Evolutionary conservation across 2,329 filamentous ascomycete species (phyloP).

Genomic region (Fusarium sp.): DNA sequence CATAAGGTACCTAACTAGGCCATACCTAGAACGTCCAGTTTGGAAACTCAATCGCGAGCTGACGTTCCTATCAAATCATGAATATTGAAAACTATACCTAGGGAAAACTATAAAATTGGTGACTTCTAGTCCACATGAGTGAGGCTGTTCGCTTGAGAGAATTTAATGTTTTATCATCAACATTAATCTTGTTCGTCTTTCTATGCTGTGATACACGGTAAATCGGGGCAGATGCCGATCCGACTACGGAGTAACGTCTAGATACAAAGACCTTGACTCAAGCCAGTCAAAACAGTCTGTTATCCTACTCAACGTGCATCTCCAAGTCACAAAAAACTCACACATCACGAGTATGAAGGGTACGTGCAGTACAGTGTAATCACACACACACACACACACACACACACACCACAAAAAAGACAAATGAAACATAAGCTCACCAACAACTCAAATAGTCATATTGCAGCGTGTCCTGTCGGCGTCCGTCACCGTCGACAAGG

Average conservation of each 20-base stretch:
- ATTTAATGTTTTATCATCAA: neutral
- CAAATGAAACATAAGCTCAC: conserved; percentile 15
- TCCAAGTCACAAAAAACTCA: neutral
- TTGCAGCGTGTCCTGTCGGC: conserved; percentile 94
- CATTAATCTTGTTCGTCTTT: neutral
- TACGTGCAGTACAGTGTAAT: conserved; percentile 18
- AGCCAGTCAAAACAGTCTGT: neutral
- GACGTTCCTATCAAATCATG: neutral
- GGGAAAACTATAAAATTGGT: neutral
- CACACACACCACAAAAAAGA: neutral
- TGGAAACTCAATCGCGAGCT: neutral
- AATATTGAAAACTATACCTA: neutral
- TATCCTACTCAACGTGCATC: neutral
- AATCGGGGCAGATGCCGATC: conserved; percentile 32
- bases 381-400: neutral
- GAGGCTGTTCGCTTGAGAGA: neutral
- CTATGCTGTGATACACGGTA: conserved; percentile 10
- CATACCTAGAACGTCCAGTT: neutral
- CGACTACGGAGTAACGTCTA: conserved; percentile 15
- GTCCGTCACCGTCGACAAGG: conserved; percentile 92
- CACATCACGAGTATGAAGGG: conserved; percentile 34
- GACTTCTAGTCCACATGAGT: neutral
- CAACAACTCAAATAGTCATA: conserved; percentile 69
- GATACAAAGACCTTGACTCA: conserved; percentile 19
- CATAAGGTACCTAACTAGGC: neutral